A percentile compares a stretch with the other conserved stretches of the same genome.
phyloP scores from a whole-genome alignment of 2,329 filamentous ascomycete species.

The Phaeosphaeria sp. region DNA sequence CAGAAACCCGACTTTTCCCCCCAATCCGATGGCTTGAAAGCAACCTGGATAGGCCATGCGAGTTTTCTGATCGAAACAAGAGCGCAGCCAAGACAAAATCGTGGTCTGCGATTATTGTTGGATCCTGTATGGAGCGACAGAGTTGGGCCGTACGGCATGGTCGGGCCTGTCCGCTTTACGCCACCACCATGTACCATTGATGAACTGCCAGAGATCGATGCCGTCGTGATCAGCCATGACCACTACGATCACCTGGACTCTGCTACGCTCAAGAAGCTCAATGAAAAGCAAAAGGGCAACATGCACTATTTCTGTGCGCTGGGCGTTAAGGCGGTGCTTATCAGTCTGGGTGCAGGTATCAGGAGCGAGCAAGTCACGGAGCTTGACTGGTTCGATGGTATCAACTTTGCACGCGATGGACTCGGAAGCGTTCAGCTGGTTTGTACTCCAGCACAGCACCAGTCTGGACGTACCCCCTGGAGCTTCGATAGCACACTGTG shows the following conservation, averaged over 20 bases:
- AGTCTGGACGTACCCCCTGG: slow-evolving; percentile 51
- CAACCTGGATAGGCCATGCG: slow-evolving; percentile 61
- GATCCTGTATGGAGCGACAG: slow-evolving; percentile 62
- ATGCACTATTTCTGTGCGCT: slow-evolving; percentile 54
- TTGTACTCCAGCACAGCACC: slow-evolving; percentile 58
- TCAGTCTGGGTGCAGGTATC: slow-evolving; percentile 48
- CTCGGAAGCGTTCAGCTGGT: slow-evolving; percentile 51
- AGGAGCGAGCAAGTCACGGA: slow-evolving; percentile 51
- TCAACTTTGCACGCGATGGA: slow-evolving; percentile 40
- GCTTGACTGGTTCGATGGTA: slow-evolving; percentile 59
- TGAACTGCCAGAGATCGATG: slow-evolving; percentile 59
- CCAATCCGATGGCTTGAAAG: slow-evolving; percentile 44
- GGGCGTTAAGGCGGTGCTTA: slow-evolving; percentile 47
- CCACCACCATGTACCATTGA: slow-evolving; percentile 57
- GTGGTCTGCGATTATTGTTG: slow-evolving; percentile 56
- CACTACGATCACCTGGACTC: slow-evolving; percentile 64
- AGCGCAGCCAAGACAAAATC: slow-evolving; percentile 24
- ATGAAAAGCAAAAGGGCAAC: slow-evolving; percentile 43
- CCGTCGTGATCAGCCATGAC: slow-evolving; percentile 62
- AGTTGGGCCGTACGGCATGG: slow-evolving; percentile 54
- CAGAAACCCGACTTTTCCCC: slow-evolving; percentile 50
- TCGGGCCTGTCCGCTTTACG: slow-evolving; percentile 61
- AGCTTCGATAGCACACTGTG: slow-evolving; percentile 53
- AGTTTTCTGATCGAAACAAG: slow-evolving; percentile 57
- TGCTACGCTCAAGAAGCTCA: slow-evolving; percentile 52